Percentiles rank a stretch among this genome's conserved stretches.
phyloP scores from a whole-genome alignment of 805 yeast species.

The Ogataea nonfermentans region DNA sequence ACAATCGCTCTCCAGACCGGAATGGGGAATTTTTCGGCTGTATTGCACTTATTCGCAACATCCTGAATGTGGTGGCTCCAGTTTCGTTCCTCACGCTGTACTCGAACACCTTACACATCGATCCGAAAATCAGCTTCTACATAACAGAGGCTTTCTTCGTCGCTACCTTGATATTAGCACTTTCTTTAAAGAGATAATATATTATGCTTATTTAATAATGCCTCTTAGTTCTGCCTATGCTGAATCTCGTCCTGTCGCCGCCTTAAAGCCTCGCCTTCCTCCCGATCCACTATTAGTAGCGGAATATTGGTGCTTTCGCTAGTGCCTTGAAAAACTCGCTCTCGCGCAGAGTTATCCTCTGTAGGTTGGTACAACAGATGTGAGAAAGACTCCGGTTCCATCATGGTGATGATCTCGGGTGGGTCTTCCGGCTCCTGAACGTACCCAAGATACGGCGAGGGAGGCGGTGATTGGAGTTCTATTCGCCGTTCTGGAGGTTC shows the following conservation, averaged over 20 bases:
- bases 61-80: constrained; percentile 49
- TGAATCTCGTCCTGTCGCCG: constrained; percentile 8
- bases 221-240: background rate
- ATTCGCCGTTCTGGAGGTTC: constrained; percentile 30
- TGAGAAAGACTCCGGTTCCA: constrained; percentile 31
- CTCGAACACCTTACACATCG: constrained; percentile 38
- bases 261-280: constrained; percentile 29
- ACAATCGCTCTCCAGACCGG: constrained; percentile 49
- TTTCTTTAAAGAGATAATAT: constrained; percentile 5
- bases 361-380: constrained; percentile 31
- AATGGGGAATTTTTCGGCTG: constrained; percentile 77
- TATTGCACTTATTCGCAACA: constrained; percentile 55
- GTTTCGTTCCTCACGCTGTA: constrained; percentile 47
- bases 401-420: constrained; percentile 31
- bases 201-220: background rate
- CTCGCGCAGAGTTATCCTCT: constrained; percentile 16
- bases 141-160: constrained; percentile 14
- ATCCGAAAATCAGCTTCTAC: constrained; percentile 39
- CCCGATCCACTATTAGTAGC: constrained; percentile 28
- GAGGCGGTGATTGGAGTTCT: constrained; percentile 36
- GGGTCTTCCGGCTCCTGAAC: constrained; percentile 33
- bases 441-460: constrained; percentile 36
- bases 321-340: constrained; percentile 18
- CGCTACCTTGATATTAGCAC: constrained; percentile 1
- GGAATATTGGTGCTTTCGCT: constrained; percentile 22